Percentiles rank a stretch among this genome's conserved stretches.
These are phyloP conservation scores for Epichloe bromicola DNA, from an alignment of 2,329 filamentous ascomycete species.

Conservation along the genomic window DNA sequence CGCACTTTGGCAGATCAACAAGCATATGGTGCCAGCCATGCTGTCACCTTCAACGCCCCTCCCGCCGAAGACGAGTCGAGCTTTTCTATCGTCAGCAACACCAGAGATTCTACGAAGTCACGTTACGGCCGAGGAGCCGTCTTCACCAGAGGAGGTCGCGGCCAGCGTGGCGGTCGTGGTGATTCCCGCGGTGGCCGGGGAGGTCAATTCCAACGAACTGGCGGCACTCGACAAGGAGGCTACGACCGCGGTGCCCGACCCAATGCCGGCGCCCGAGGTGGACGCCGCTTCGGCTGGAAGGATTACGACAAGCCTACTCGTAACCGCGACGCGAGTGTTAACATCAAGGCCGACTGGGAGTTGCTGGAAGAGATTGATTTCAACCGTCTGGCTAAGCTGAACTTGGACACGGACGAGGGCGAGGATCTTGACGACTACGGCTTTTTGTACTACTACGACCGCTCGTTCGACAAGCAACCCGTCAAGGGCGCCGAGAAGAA, in stretches of 20 bases:
- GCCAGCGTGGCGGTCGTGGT: constrained; percentile 59
- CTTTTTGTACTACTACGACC: constrained; percentile 98
- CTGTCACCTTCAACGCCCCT: constrained; percentile 78
- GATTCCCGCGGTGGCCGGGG: constrained; percentile 44
- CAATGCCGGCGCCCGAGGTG: constrained; percentile 54
- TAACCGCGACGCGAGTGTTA: constrained; percentile 90
- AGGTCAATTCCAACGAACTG: constrained; percentile 56
- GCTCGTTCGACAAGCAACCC: constrained; percentile 82
- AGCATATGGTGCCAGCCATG: constrained; percentile 84
- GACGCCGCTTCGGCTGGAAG: constrained; percentile 92
- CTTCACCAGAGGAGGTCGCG: constrained; percentile 69
- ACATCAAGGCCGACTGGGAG: constrained; percentile 91
- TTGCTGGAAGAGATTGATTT: constrained; percentile 98
- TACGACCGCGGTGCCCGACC: constrained; percentile 64
- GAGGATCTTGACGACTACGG: constrained; percentile 93
- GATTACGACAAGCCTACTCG: constrained; percentile 97
- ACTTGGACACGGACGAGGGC: constrained; percentile 85
- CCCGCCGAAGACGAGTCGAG: constrained; percentile 89
- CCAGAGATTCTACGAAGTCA: constrained; percentile 70
- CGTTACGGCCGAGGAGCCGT: constrained; percentile 83
- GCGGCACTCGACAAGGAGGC: constrained; percentile 52
- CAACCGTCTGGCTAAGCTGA: constrained; percentile 86
- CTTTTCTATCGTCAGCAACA: constrained; percentile 97
- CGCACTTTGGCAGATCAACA: constrained; percentile 59
- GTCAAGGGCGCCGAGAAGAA: constrained; percentile 82